phyloP scores from a whole-genome alignment of 23 red algal species.

The Pyropia yezoensis region DNA sequence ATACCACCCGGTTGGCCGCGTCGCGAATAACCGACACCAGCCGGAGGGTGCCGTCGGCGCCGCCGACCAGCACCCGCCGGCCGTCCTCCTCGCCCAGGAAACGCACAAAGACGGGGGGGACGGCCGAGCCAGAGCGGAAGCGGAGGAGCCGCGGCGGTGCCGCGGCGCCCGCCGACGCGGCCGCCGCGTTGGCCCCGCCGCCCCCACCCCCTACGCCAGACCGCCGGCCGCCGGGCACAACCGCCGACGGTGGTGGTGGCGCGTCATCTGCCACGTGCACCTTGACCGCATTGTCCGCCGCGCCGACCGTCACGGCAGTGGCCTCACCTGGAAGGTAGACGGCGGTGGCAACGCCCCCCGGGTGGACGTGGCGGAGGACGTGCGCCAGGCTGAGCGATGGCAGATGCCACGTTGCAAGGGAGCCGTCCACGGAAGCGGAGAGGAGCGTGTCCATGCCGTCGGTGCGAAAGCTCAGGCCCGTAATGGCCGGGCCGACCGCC shows the following conservation, averaged over 20 bases:
- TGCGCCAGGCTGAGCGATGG: conserved; percentile 23
- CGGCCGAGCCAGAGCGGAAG: conserved; percentile 60
- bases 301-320: conserved; percentile 59
- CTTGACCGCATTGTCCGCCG: conserved; percentile 86
- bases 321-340: conserved; percentile 64
- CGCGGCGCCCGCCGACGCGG: conserved; percentile 12
- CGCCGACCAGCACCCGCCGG: conserved; percentile 78
- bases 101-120: conserved; percentile 61
- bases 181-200: too few species aligned
- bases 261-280: conserved; percentile 66
- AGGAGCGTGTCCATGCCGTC: conserved; percentile 65
- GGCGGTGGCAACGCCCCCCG: conserved; percentile 22
- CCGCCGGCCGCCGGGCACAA: too few species aligned
- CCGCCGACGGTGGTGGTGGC: too few species aligned
- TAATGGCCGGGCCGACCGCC: conserved; percentile 18
- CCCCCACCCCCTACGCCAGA: neutral
- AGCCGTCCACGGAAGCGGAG: conserved; percentile 32
- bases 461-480: conserved; percentile 58
- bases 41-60: conserved; percentile 67
- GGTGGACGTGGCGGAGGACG: conserved; percentile 50
- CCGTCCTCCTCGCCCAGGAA: conserved; percentile 63
- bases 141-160: conserved; percentile 38
- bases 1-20: conserved; percentile 47
- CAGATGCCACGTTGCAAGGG: conserved; percentile 77
- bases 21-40: conserved; percentile 58